Percentiles rank a stretch among this genome's conserved stretches.
Conservation (phyloP, 208 protist species). For the Leishmania tropica region DNA sequence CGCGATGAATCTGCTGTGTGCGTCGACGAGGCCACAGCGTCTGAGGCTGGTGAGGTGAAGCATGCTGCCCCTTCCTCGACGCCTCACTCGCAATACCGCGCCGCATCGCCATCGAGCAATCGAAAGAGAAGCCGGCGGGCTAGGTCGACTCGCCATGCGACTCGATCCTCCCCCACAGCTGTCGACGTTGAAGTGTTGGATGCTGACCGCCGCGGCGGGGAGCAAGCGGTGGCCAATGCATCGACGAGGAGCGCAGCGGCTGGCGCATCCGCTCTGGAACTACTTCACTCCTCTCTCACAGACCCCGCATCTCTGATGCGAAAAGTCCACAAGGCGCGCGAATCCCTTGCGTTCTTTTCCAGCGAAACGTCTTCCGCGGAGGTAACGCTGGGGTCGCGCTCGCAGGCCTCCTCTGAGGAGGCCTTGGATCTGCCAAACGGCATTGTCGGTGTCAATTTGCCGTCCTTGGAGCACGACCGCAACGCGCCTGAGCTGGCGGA, state of each 20-base stretch:
- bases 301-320: constrained; percentile 1
- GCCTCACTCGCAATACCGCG: background rate
- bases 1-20: background rate
- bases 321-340: background rate
- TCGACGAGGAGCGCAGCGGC: background rate
- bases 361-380: background rate
- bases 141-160: background rate
- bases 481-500: constrained; percentile 10
- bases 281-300: constrained; percentile 4
- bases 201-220: background rate
- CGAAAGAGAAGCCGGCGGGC: background rate
- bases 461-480: constrained; percentile 12
- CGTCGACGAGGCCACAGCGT: background rate
- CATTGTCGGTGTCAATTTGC: constrained; percentile 3
- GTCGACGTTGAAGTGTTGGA: background rate
- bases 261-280: background rate
- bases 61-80: background rate
- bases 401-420: background rate
- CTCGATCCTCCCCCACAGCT: background rate
- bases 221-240: background rate
- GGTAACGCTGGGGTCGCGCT: background rate
- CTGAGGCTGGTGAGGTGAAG: background rate
- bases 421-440: background rate
- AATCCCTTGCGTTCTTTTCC: background rate
- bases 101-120: background rate